These are phyloP conservation scores for Lasiodiplodia citricola DNA, from an alignment of 2,329 filamentous ascomycete species.

Conservation along the genomic window DNA sequence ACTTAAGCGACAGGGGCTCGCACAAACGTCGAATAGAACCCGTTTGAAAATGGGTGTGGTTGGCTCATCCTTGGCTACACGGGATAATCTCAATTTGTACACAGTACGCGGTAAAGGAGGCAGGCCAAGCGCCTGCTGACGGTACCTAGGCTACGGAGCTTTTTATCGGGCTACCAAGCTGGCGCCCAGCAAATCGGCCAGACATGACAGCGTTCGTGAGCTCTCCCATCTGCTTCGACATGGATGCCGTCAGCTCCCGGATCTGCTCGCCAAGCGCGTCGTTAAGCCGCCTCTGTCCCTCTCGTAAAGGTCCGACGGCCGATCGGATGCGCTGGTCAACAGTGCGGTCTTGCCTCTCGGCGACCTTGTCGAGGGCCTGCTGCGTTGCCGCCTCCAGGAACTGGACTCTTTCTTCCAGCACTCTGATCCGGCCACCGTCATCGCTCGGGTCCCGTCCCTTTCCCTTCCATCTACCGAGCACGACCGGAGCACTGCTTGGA, in stretches of 20 bases:
- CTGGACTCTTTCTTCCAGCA: background rate
- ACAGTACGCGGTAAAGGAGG: background rate
- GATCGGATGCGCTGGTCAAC: background rate
- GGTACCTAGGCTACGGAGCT: too few relatives aligned
- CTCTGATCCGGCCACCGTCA: background rate
- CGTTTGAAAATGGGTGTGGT: background rate
- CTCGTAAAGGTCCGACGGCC: background rate
- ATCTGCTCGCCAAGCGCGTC: background rate
- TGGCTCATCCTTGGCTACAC: too few relatives aligned
- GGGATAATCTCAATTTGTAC: background rate
- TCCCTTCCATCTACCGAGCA: background rate
- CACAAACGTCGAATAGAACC: background rate
- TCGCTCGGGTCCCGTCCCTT: background rate
- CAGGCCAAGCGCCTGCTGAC: background rate
- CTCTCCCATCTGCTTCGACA: background rate
- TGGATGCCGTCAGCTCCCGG: background rate
- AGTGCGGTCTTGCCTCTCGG: background rate
- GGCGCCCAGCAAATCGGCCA: background rate
- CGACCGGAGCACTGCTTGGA: background rate
- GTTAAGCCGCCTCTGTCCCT: background rate
- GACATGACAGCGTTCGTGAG: background rate
- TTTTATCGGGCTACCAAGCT: too few relatives aligned
- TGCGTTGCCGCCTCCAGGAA: background rate
- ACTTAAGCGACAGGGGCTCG: background rate
- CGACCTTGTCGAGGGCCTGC: background rate